Conservation (phyloP, 768 basidiomycete genomes). For the Leccinum boreale region DNA sequence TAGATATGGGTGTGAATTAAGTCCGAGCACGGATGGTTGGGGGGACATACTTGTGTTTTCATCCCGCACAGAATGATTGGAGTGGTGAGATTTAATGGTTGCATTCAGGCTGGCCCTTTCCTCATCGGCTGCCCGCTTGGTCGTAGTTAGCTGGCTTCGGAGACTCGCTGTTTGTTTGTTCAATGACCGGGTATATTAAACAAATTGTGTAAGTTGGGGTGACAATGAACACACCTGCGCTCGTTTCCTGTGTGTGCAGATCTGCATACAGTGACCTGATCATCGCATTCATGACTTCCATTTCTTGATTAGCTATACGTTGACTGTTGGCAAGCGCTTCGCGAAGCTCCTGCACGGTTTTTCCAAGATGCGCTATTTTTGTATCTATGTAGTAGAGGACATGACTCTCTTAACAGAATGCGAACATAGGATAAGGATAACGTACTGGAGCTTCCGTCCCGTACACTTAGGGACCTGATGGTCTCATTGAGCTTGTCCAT, state of each 20-base stretch:
- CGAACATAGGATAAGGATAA: too few relatives aligned
- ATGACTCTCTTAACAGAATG: too few relatives aligned
- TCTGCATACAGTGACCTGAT: neutral
- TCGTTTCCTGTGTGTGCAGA: neutral
- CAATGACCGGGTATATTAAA: neutral
- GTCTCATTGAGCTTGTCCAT: neutral
- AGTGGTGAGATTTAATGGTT: neutral
- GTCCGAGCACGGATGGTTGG: too few relatives aligned
- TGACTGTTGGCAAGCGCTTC: neutral
- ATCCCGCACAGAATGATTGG: neutral
- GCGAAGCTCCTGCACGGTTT: neutral
- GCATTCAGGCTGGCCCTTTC: neutral
- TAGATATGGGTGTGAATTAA: neutral
- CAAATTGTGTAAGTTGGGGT: too few relatives aligned
- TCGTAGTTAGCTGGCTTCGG: neutral
- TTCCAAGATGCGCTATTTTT: neutral
- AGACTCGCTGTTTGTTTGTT: neutral
- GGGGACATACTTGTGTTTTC: neutral
- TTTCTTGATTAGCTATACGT: neutral
- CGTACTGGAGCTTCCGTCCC: too few relatives aligned
- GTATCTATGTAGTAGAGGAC: neutral
- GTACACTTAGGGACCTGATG: too few relatives aligned
- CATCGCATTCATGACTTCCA: neutral
- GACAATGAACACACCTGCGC: neutral
- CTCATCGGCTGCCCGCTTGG: neutral